These are phyloP conservation scores for Lobulomyces angularis DNA, from an alignment of 192 early-diverging fungal species.

Conservation along the genomic window DNA sequence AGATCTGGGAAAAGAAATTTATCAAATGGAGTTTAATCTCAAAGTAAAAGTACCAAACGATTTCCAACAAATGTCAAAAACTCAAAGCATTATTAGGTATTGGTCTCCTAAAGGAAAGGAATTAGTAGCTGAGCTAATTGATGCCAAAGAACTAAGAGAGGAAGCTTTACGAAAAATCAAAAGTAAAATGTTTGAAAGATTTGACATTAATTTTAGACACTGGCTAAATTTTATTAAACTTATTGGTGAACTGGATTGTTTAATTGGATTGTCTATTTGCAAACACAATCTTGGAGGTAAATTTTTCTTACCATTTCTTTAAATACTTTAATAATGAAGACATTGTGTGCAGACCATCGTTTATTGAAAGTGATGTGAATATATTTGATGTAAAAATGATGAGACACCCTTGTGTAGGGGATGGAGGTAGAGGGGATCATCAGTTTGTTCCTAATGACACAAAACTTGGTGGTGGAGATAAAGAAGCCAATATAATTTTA, in stretches of 20 bases:
- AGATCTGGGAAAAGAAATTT: conserved; percentile 89
- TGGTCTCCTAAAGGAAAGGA: conserved; percentile 55
- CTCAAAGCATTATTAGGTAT: conserved; percentile 70
- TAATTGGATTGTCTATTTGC: too few species aligned
- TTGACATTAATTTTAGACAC: conserved; percentile 39
- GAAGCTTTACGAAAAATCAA: conserved; percentile 65
- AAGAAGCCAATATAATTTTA: conserved; percentile 63
- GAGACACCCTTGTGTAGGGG: conserved; percentile 78
- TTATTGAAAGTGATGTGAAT: conserved; percentile 46
- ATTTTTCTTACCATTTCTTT: too few species aligned
- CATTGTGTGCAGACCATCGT: conserved; percentile 74
- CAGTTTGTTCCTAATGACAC: conserved; percentile 98
- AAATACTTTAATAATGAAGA: too few species aligned
- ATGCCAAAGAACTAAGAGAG: conserved; percentile 68
- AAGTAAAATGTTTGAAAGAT: conserved; percentile 61
- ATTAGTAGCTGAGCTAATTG: conserved; percentile 60
- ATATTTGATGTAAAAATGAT: conserved; percentile 75
- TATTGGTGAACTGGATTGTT: too few species aligned
- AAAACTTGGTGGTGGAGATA: conserved; percentile 47
- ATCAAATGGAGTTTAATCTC: conserved; percentile 81
- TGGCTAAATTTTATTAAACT: conserved; percentile 1
- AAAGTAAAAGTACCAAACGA: conserved; percentile 57
- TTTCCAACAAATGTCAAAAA: conserved; percentile 69
- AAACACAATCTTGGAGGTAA: too few species aligned
- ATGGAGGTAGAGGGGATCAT: conserved; percentile 30